These are phyloP conservation scores for Phytophthora crassamura DNA, from an alignment of 352 stramenopile genomes.

Conservation along the genomic window DNA sequence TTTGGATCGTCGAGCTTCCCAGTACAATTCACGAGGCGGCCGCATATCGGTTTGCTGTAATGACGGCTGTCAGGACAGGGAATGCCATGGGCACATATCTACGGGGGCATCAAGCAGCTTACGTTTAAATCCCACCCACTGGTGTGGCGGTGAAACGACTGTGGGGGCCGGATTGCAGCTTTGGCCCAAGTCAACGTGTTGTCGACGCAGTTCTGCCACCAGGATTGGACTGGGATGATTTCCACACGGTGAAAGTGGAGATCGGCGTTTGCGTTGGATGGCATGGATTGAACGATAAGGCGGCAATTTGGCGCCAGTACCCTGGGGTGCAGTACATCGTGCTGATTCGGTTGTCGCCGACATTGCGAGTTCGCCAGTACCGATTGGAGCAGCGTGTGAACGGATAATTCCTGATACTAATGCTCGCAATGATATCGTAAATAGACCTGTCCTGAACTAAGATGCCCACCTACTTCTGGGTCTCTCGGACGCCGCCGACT, in stretches of 20 bases:
- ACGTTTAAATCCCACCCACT: too few species aligned
- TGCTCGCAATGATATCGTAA: too few species aligned
- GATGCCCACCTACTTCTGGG: not conserved
- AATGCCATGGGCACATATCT: constrained; percentile 12
- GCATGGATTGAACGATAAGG: not conserved
- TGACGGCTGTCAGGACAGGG: constrained; percentile 30
- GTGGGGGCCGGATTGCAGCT: not conserved
- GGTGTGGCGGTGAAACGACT: too few species aligned
- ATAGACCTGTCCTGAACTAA: not conserved
- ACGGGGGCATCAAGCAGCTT: too few species aligned
- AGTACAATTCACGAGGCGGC: not conserved
- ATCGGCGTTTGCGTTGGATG: not conserved
- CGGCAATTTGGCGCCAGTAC: not conserved
- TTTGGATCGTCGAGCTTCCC: constrained; percentile 15
- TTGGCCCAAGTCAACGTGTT: not conserved
- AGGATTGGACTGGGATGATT: too few species aligned
- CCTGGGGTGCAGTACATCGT: not conserved
- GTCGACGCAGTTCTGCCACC: too few species aligned
- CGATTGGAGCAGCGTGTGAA: too few species aligned
- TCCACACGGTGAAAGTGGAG: too few species aligned
- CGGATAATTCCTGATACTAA: not conserved
- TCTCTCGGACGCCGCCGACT: not conserved
- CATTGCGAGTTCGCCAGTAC: too few species aligned
- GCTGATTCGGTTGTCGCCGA: not conserved
- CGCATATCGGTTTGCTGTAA: too few species aligned